Evolutionary conservation across 768 basidiomycete genomes (phyloP), one percentile per base, ranked within the genome.

Genomic region (Hydnomerulius pinastri): DNA sequence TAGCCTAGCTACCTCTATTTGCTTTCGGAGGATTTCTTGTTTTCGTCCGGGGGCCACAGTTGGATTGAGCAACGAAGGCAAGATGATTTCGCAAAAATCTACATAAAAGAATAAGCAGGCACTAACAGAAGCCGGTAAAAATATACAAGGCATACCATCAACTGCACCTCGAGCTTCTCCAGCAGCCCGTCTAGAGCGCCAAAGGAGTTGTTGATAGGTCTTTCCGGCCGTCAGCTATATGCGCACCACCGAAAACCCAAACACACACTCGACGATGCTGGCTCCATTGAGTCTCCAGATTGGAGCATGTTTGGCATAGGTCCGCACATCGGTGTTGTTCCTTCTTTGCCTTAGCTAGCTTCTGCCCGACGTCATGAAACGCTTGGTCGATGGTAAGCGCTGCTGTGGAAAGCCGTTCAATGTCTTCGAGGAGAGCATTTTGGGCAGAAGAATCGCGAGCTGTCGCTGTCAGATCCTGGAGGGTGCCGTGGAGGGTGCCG

Each of bases 161-260:
- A 61, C 60, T 10, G 28, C 15, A 11, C 32, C 39, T 30, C 58
- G 60, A 7, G 60, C 56, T 33, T 61, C 46, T 6, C 53, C 60
- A 37, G 60, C 60, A 35, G 58, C 58, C 9, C 49, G 50, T 33
- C 60, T 58, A 18, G 60, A 61, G 11, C 43, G 53, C 53, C 60
- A 62, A 6, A 62, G 48, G 35, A 62, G 56, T 6, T 15, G 3
- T 32, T 48, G 37, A 43, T 61, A 61, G 1, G 50, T 51, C 59
- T 62, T 10, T 6, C 6, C n/a, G 27, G 35, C 27, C 1, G 17
- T 55, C 30, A 48, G 39, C 36, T 13, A 10, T 28, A 7, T 8
- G 2, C 6, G n/a, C 3, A 2, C 3, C 3, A 10, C 18, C 27
- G 3, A 10, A 6, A 17, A n/a, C 24, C 11, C 13, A 18, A 9